Evolutionary conservation across 805 yeast species (phyloP).

Genomic region (Candida ascalaphidarum): DNA sequence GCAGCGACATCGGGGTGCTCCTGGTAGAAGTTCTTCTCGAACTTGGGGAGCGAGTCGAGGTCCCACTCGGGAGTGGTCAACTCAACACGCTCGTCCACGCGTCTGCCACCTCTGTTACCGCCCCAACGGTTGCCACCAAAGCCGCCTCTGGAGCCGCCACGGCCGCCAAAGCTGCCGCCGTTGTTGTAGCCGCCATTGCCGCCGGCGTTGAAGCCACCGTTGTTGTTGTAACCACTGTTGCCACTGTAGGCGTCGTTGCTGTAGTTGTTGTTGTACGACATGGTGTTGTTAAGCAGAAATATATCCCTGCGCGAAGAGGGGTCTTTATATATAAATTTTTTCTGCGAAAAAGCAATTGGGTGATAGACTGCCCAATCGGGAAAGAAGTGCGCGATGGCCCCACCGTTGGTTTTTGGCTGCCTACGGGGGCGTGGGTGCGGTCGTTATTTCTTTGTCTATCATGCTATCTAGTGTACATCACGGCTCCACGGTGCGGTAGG

Average conservation of each 20-base stretch:
- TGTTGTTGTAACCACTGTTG: constrained; percentile 13
- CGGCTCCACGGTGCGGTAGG: constrained; percentile 43
- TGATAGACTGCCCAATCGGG: no score
- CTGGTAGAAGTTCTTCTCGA: constrained; percentile 89
- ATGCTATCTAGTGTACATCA: no score
- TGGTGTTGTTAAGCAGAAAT: constrained; percentile 3
- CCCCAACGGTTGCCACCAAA: constrained; percentile 31
- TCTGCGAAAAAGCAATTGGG: no score
- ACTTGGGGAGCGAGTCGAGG: constrained; percentile 65
- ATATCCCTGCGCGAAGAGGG: no score
- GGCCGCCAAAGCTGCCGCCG: constrained; percentile 16
- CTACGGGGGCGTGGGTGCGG: no score
- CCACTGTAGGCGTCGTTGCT: constrained; percentile 7
- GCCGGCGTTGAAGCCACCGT: constrained; percentile 15
- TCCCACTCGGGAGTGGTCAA: constrained; percentile 79
- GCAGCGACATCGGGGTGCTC: constrained; percentile 74
- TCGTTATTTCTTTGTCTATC: no score
- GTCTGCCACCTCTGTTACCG: constrained; percentile 24
- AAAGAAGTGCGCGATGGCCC: no score
- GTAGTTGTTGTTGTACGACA: constrained; percentile 36
- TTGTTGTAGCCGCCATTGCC: constrained; percentile 27
- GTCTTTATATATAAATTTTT: no score
- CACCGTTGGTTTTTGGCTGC: no score
- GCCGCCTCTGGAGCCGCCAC: constrained; percentile 20
- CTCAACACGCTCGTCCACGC: constrained; percentile 36